Percentiles rank a stretch among this genome's conserved stretches.
phyloP scores from a whole-genome alignment of 1,284 basidiomycete genomes.

The Hemileia vastatrix region DNA sequence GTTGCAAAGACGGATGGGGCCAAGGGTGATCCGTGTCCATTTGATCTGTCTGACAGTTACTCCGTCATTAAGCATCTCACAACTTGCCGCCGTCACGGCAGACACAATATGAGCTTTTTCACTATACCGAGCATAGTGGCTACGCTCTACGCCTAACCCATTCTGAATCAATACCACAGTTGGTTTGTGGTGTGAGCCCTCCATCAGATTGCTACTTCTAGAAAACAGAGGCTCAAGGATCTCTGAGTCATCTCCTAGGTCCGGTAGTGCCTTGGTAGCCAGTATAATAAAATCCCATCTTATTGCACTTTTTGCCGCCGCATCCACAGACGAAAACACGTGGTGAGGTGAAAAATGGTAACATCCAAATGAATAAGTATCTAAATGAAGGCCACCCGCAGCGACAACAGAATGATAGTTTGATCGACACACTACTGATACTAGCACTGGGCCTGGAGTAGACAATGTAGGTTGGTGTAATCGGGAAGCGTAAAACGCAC shows the following conservation, averaged over 20 bases:
- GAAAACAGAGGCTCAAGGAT: slow-evolving; percentile 40
- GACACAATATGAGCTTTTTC: slow-evolving; percentile 44
- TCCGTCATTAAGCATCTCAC: slow-evolving; percentile 44
- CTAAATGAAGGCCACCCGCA: slow-evolving; percentile 40
- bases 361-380: slow-evolving; percentile 46
- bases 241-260: slow-evolving; percentile 44
- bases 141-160: slow-evolving; percentile 47
- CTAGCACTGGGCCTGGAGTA: slow-evolving; percentile 31
- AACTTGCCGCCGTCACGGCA: slow-evolving; percentile 47
- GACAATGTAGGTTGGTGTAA: slow-evolving; percentile 33
- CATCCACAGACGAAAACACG: slow-evolving; percentile 42
- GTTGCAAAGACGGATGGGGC: slow-evolving; percentile 32
- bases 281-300: slow-evolving; percentile 47
- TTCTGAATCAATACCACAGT: slow-evolving; percentile 49
- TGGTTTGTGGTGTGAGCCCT: no score
- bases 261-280: slow-evolving; percentile 47
- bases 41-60: slow-evolving; percentile 46
- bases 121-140: slow-evolving; percentile 42
- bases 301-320: slow-evolving; percentile 23
- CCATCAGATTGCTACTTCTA: slow-evolving; percentile 28
- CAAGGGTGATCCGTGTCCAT: slow-evolving; percentile 48
- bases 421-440: slow-evolving; percentile 48
- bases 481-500: slow-evolving; percentile 47
- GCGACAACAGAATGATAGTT: slow-evolving; percentile 47
- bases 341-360: slow-evolving; percentile 45